These are phyloP conservation scores for Medicago ruthenica DNA, from an alignment of 306 rosid genomes.

Conservation along the genomic window DNA sequence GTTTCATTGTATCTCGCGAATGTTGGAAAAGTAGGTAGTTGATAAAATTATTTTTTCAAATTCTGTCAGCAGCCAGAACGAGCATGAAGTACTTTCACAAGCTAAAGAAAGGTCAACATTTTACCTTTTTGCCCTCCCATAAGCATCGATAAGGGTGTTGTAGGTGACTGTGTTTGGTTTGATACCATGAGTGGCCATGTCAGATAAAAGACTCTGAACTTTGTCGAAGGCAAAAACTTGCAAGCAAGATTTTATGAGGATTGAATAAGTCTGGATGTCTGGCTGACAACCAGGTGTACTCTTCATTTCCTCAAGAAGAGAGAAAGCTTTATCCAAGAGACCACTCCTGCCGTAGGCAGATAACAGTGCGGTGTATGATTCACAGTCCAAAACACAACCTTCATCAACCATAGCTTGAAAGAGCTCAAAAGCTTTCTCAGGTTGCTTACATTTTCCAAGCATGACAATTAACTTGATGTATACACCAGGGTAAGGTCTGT, in stretches of 20 bases:
- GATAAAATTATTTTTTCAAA: constrained; percentile 13
- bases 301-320: constrained; percentile 82
- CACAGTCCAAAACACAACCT: constrained; percentile 71
- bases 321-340: constrained; percentile 78
- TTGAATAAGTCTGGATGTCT: constrained; percentile 88
- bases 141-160: constrained; percentile 85
- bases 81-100: constrained; percentile 38
- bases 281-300: constrained; percentile 74
- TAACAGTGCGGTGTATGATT: constrained; percentile 84
- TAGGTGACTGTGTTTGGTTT: constrained; percentile 86
- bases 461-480: constrained; percentile 86
- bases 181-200: constrained; percentile 73
- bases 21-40: constrained; percentile 19
- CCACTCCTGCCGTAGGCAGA: constrained; percentile 93
- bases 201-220: constrained; percentile 74
- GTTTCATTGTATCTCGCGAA: not conserved
- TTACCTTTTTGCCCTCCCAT: constrained; percentile 90
- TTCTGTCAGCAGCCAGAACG: constrained; percentile 48
- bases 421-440: constrained; percentile 77
- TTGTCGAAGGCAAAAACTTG: constrained; percentile 75
- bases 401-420: constrained; percentile 85
- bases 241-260: constrained; percentile 87
- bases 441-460: constrained; percentile 97
- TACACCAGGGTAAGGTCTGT: constrained; percentile 72
- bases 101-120: constrained; percentile 32